phyloP scores from a whole-genome alignment of 2,329 filamentous ascomycete genomes.

The Cladosporium sp. region DNA sequence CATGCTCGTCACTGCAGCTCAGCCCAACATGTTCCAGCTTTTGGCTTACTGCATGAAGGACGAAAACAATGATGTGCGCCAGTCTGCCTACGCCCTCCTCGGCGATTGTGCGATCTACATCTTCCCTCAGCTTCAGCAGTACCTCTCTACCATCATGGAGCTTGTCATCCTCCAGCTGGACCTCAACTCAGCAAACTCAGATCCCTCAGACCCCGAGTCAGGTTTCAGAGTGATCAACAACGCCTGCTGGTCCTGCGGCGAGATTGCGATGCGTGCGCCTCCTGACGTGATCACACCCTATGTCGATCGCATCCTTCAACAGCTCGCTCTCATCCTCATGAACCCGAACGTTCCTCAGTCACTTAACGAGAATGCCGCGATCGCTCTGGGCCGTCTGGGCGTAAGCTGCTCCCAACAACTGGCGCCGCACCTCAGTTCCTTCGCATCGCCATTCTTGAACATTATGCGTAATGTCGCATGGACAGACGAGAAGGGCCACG shows the following conservation, averaged over 20 bases:
- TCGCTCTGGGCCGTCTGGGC: conserved; percentile 83
- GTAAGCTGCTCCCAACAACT: conserved; percentile 71
- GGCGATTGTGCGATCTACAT: conserved; percentile 94
- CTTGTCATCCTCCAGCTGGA: conserved; percentile 86
- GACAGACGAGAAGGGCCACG: conserved; percentile 90
- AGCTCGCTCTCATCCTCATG: conserved; percentile 75
- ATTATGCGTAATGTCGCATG: conserved; percentile 80
- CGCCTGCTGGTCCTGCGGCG: conserved; percentile 92
- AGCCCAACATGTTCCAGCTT: conserved; percentile 85
- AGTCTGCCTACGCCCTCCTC: conserved; percentile 91
- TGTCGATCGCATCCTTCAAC: conserved; percentile 69
- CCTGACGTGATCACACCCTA: conserved; percentile 70
- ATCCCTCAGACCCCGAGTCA: conserved; percentile 71
- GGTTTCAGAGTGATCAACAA: conserved; percentile 96
- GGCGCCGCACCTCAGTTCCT: conserved; percentile 72
- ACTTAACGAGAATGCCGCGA: conserved; percentile 88
- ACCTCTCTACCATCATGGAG: conserved; percentile 69
- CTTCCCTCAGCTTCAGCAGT: conserved; percentile 73
- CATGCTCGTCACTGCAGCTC: conserved; percentile 69
- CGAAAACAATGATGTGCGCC: conserved; percentile 82
- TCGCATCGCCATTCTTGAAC: conserved; percentile 75
- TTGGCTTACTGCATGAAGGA: conserved; percentile 91
- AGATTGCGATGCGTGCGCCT: conserved; percentile 78
- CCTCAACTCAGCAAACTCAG: conserved; percentile 58
- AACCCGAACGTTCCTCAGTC: conserved; percentile 82